Evolutionary conservation across 1,284 basidiomycete genomes (phyloP), one percentile per base, ranked within the genome.

Genomic region (Wallemia hederae): DNA sequence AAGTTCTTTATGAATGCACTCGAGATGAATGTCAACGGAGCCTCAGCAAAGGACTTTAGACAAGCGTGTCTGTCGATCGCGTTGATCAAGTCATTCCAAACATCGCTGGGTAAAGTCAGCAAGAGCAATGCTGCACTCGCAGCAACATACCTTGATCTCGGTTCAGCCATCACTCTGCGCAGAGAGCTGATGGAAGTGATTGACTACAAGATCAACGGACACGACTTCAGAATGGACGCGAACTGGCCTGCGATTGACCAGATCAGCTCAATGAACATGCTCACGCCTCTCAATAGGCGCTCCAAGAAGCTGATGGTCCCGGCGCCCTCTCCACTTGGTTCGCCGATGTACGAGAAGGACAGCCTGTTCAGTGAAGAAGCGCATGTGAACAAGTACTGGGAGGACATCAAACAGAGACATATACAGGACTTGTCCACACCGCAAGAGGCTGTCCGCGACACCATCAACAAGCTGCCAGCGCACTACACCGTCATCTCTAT

Each of bases 401-500:
- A 76, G 9, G 68, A 61, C 82, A 85, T 65, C 71, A 74, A 55
- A 68, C 69, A 33, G 73, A 75, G 61, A 67, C 68, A 1, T 69
- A 78, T 27, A 74, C 77, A 61, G 64, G 72, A 1, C 66, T 49
- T 55, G 60, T 62, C 5, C 60, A 65, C 24, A 63, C 63, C 49
- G 49, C 49, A 11, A 33, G 60, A 68, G 22, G 66, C 68, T 34
- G 67, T 74, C 55, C 70, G 74, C 1, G 62, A 71, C 3, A 70
- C 73, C 24, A 69, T 72, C 14, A 66, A 74, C 55, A 66, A 70
- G 55, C 72, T 97, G 1, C 90, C 92, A 0, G 64, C 69, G 1
- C 76, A 82, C 63, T 97, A 92, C 90, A 84, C 81, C 2, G 78
- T 91, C 11, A 74, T 96, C 60, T 86, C 82, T 63, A 80, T 98